Conservation (phyloP, 1,284 basidiomycete species). For the Phylloporus sp. region DNA sequence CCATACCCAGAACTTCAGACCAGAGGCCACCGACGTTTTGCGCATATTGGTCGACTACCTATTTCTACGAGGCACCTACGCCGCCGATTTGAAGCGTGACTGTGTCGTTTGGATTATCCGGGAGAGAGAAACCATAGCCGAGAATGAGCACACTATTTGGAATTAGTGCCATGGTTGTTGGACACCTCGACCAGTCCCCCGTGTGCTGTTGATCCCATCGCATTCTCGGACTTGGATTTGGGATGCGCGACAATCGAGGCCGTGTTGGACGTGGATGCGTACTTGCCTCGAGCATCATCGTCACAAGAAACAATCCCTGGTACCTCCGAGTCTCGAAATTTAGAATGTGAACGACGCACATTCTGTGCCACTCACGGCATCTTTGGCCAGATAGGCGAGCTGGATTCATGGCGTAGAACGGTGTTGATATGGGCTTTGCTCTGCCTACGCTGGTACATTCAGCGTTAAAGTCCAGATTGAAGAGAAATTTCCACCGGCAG, state of each 20-base stretch:
- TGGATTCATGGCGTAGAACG: no score
- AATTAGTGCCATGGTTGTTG: conserved; percentile 88
- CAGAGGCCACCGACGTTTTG: conserved; percentile 62
- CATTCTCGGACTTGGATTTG: neutral
- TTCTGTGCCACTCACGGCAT: no score
- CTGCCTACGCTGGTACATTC: no score
- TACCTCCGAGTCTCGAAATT: no score
- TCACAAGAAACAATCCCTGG: conserved; percentile 76
- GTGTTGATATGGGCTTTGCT: no score
- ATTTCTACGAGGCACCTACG: conserved; percentile 43
- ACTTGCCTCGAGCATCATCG: conserved; percentile 29
- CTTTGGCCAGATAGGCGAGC: no score
- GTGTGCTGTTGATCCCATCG: neutral
- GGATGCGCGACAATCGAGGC: conserved; percentile 44
- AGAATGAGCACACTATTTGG: conserved; percentile 87
- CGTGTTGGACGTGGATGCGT: neutral
- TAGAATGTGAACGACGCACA: no score
- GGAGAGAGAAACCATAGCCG: conserved; percentile 85
- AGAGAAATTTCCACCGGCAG: no score
- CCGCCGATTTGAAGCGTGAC: conserved; percentile 79
- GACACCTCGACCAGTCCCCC: conserved; percentile 58
- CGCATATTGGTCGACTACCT: conserved; percentile 66
- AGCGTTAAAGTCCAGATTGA: no score
- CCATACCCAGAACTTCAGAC: conserved; percentile 51
- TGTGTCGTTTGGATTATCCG: conserved; percentile 81